These are phyloP conservation scores for Castanospermum australe DNA, from an alignment of 306 rosid genomes.

Conservation along the genomic window DNA sequence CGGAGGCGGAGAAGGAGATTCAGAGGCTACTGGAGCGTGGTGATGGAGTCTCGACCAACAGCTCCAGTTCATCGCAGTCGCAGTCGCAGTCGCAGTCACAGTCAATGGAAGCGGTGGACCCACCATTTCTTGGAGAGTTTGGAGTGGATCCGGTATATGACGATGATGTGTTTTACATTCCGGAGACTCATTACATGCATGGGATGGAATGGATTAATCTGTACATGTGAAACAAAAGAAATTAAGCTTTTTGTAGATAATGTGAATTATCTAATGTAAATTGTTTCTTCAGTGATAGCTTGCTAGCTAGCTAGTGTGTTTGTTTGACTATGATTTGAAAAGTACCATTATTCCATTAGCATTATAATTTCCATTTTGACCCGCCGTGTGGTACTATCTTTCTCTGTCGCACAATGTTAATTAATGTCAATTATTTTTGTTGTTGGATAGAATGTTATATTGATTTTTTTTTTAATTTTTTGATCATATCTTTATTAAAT, in stretches of 20 bases:
- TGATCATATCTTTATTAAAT: no score
- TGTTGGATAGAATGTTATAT: no score
- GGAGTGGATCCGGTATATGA: conserved; percentile 49
- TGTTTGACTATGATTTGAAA: conserved; percentile 11
- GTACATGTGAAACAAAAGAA: conserved; percentile 29
- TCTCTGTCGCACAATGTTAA: no score
- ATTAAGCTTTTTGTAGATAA: conserved; percentile 39
- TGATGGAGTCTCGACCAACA: conserved; percentile 41
- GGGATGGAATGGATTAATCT: conserved; percentile 57
- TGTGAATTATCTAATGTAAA: conserved; percentile 31
- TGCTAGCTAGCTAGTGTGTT: background rate
- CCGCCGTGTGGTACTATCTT: no score
- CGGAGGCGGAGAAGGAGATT: conserved; percentile 54
- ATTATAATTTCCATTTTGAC: background rate
- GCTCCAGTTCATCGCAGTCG: conserved; percentile 50
- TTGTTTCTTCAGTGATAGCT: background rate
- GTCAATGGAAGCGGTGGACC: conserved; percentile 33
- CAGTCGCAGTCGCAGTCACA: conserved; percentile 38
- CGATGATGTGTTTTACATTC: conserved; percentile 34
- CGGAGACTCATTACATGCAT: conserved; percentile 25
- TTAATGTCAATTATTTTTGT: no score
- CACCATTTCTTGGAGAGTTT: conserved; percentile 51
- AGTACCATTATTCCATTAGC: background rate
- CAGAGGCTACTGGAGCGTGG: conserved; percentile 35
- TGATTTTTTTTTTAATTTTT: no score